Conservation (phyloP, 306 rosid genomes). For the Fragaria vesca region DNA sequence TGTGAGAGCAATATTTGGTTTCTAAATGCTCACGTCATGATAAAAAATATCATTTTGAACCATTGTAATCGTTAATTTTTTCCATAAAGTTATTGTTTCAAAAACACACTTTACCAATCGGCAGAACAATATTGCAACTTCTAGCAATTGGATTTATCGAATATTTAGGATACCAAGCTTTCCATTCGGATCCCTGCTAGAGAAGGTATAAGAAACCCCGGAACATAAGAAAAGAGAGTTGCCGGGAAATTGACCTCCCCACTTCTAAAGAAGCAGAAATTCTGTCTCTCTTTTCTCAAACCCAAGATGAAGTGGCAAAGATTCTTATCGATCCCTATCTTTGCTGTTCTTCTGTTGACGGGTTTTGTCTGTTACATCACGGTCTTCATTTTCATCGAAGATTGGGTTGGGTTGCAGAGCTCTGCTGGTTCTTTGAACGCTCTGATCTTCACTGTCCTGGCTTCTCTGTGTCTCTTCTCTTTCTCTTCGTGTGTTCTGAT, state of each 20-base stretch:
- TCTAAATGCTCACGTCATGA: too few relatives aligned
- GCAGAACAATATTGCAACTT: too few relatives aligned
- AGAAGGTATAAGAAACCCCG: not conserved
- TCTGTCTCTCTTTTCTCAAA: not conserved
- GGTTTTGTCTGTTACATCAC: slow-evolving; percentile 55
- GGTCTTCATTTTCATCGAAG: slow-evolving; percentile 64
- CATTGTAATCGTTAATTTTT: too few relatives aligned
- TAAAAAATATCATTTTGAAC: too few relatives aligned
- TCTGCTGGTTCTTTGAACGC: slow-evolving; percentile 65
- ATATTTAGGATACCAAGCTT: too few relatives aligned
- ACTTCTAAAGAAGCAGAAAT: not conserved
- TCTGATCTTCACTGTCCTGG: slow-evolving; percentile 47
- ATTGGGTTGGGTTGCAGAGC: slow-evolving; percentile 64
- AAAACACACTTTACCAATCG: too few relatives aligned
- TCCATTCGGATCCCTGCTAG: not conserved
- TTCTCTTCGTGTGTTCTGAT: slow-evolving; percentile 65
- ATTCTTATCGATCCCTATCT: slow-evolving; percentile 53
- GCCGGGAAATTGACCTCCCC: slow-evolving; percentile 8
- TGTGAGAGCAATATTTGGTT: too few relatives aligned
- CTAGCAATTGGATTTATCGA: too few relatives aligned
- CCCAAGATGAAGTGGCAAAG: slow-evolving; percentile 38
- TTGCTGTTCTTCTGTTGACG: slow-evolving; percentile 49
- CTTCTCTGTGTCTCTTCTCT: slow-evolving; percentile 61
- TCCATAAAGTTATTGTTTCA: too few relatives aligned
- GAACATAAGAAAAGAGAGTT: not conserved